Base-by-base conservation (phyloP, 495 filamentous ascomycete species). In the Saxispiralis lemnorum region DNA sequence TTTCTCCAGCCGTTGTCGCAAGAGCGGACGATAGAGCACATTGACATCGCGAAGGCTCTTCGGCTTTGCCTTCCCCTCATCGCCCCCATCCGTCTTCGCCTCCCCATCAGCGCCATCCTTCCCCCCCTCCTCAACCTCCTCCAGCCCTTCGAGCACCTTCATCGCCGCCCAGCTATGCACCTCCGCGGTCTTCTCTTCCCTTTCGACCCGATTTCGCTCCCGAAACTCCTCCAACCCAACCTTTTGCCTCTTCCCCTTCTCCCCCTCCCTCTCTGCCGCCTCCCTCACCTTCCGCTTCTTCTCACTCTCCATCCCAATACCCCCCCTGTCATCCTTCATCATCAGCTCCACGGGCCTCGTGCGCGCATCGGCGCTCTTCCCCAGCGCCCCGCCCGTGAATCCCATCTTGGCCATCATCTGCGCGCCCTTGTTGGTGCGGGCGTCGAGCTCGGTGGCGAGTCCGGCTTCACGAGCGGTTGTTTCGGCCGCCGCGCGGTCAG, bases 341-440 rank as follows among this genome's bases (percentile, higher is more conserved):
- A 63, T 57, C 2, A 92, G 59, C 11, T 68, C 61, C 14, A 93
- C 67, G 0, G 84, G 84, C 57, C 87, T 79, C 7, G 69, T 61
- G 35, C 66, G 60, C 5, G 59, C 61, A 39, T 57, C 32, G 18
- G 46, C 43, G 47, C 49, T 54, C 51, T 77, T 79, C 0, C 89
- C 84, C 2, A 93, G 67, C 0, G 72, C 68, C 39, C 74, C 73
- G 12, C 80, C 80, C 47, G 73, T 79, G 62, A 87, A 97, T 6
- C 89, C 89, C 66, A 97, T 79, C 59, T 79, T 85, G n/a, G 82
- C 76, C 87, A 97, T 89, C 85, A 97, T 93, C 45, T 81, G 68
- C 43, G 86, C 75, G 2, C 89, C 89, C 59, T 95, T 97, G 61
- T 70, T 79, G 40, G 67, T 64, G 19, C 55, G 37, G 4, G 24